Evolutionary conservation across 805 yeast genomes (phyloP).

Genomic region (Kodamaea sagamina): DNA sequence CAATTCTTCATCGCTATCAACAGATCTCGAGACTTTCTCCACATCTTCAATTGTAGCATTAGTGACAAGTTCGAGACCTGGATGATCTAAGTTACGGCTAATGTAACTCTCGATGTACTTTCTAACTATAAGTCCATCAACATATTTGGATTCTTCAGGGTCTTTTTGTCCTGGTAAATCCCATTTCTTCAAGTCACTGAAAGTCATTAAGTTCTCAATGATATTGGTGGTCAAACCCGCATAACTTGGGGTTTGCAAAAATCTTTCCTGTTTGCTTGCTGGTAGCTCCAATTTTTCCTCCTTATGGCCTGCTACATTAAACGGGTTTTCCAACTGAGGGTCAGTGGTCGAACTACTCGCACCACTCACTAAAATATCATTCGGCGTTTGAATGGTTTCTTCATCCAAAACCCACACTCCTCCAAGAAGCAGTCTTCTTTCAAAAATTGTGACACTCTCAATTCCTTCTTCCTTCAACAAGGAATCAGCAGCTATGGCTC

Average conservation of each 20-base stretch:
- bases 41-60: constrained; percentile 45
- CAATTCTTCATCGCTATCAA: background rate
- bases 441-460: constrained; percentile 39
- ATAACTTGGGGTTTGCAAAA: constrained; percentile 33
- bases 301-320: constrained; percentile 12
- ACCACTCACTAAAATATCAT: constrained; percentile 25
- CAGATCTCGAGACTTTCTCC: constrained; percentile 18
- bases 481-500: constrained; percentile 44
- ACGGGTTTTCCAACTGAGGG: constrained; percentile 33
- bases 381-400: constrained; percentile 21
- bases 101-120: constrained; percentile 33
- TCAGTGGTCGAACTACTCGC: constrained; percentile 22
- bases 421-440: constrained; percentile 41
- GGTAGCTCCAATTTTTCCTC: constrained; percentile 13
- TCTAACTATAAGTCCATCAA: constrained; percentile 28
- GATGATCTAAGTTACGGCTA: constrained; percentile 19
- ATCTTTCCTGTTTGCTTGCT: constrained; percentile 27
- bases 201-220: constrained; percentile 49
- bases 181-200: constrained; percentile 43
- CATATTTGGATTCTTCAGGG: constrained; percentile 26
- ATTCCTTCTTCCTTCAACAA: constrained; percentile 36
- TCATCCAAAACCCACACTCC: constrained; percentile 47
- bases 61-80: constrained; percentile 25
- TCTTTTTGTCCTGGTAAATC: constrained; percentile 21
- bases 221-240: constrained; percentile 37